Conservation (phyloP, 805 yeast species). For the Sporopachydermia quercuum region DNA sequence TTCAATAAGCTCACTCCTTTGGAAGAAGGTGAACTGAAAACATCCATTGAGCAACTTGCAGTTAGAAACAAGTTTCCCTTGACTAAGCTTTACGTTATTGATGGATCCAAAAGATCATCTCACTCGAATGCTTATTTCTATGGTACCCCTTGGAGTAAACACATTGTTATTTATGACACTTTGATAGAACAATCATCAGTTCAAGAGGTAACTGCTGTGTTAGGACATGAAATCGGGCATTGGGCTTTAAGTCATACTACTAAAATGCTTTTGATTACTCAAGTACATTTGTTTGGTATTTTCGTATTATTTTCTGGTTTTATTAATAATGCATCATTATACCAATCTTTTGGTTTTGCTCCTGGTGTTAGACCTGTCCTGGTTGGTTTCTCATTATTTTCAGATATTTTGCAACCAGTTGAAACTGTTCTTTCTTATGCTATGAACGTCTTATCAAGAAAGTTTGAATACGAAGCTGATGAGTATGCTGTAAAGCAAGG, state of each 20-base stretch:
- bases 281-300: constrained; percentile 45
- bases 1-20: constrained; percentile 87
- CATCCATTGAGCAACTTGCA: constrained; percentile 71
- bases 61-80: constrained; percentile 68
- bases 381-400: constrained; percentile 70
- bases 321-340: constrained; percentile 65
- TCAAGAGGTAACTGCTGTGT: constrained; percentile 78
- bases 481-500: constrained; percentile 68
- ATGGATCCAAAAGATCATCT: constrained; percentile 92
- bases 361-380: constrained; percentile 47
- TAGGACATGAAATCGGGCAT: constrained; percentile 98
- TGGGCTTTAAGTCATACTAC: constrained; percentile 87
- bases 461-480: constrained; percentile 90
- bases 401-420: constrained; percentile 65
- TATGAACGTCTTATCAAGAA: constrained; percentile 62
- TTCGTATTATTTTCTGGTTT: constrained; percentile 71
- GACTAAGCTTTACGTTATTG: constrained; percentile 73
- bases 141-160: constrained; percentile 95
- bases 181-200: constrained; percentile 65
- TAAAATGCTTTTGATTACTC: constrained; percentile 52
- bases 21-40: constrained; percentile 77
- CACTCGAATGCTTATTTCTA: constrained; percentile 95
- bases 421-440: constrained; percentile 53
- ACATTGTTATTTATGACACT: constrained; percentile 88
- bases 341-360: constrained; percentile 62